Conservation (phyloP, 169 alveolate genomes). For the Eimeria sp. region DNA sequence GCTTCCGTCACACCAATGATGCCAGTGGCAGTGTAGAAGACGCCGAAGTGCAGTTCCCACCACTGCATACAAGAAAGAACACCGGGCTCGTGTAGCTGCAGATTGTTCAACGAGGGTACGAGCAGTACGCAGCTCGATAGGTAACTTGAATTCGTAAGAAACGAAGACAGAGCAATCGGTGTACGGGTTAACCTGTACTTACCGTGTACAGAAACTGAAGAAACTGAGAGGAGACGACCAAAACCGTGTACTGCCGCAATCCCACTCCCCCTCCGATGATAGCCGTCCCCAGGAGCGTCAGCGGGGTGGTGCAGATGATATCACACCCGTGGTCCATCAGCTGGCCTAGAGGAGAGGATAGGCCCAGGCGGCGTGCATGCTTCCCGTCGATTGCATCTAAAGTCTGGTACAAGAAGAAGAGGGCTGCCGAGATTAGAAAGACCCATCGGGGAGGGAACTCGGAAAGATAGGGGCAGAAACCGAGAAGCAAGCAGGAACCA, state of each 20-base stretch:
- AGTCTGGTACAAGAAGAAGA: slow-evolving; percentile 86
- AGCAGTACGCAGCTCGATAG: neutral
- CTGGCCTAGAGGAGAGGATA: slow-evolving; percentile 94
- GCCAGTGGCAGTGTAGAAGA: slow-evolving; percentile 82
- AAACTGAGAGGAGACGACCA: slow-evolving; percentile 68
- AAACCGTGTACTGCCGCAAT: slow-evolving; percentile 41
- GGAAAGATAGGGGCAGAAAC: slow-evolving; percentile 43
- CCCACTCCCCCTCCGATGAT: slow-evolving; percentile 79
- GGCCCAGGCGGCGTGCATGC: slow-evolving; percentile 93
- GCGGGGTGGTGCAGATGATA: slow-evolving; percentile 87
- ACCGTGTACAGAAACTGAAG: slow-evolving; percentile 78
- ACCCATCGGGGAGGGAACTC: slow-evolving; percentile 82
- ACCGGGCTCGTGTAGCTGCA: neutral
- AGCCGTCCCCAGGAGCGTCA: slow-evolving; percentile 74
- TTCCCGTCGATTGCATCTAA: slow-evolving; percentile 96
- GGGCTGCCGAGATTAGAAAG: slow-evolving; percentile 37
- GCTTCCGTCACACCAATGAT: slow-evolving; percentile 84
- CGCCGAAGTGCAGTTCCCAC: slow-evolving; percentile 86
- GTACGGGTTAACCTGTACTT: neutral
- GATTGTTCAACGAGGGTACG: too few species aligned
- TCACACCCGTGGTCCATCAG: slow-evolving; percentile 96
- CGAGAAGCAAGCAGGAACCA: slow-evolving; percentile 40
- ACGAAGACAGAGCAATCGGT: neutral
- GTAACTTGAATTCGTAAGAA: neutral
- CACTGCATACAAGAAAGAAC: slow-evolving; percentile 55